Evolutionary conservation across 2,329 filamentous ascomycete genomes (phyloP).

Genomic region (Capronia epimyces): DNA sequence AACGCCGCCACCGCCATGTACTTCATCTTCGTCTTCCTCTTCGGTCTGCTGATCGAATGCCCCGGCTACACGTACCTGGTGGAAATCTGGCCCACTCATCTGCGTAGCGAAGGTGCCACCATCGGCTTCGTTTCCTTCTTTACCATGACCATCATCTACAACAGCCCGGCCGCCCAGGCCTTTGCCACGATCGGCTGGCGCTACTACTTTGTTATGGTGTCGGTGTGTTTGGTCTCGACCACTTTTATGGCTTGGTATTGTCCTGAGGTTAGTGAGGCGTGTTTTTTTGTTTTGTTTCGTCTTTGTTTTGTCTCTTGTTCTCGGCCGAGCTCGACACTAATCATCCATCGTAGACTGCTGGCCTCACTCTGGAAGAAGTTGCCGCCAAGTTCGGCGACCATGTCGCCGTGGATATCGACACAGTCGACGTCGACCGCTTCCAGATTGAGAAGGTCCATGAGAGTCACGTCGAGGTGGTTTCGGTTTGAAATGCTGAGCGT

Average conservation of each 20-base stretch:
- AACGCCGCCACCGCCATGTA: conserved; percentile 38
- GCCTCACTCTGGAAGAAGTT: conserved; percentile 34
- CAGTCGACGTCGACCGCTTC: background rate
- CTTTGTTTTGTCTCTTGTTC: no score
- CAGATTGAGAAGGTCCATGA: conserved; percentile 3
- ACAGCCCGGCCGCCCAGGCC: conserved; percentile 18
- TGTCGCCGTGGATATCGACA: conserved; percentile 27
- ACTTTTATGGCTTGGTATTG: background rate
- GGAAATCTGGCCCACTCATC: conserved; percentile 18
- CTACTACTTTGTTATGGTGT: conserved; percentile 31
- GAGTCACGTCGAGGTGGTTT: background rate
- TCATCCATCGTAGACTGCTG: conserved; percentile 26
- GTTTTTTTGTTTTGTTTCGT: background rate
- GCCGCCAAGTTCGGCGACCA: conserved; percentile 32
- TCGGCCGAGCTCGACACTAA: no score
- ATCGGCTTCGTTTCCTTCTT: conserved; percentile 11
- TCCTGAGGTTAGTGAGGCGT: conserved; percentile 3
- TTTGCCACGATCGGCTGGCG: conserved; percentile 34
- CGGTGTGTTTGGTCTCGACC: background rate
- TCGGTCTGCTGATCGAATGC: conserved; percentile 31
- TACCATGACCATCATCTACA: conserved; percentile 7
- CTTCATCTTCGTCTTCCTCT: conserved; percentile 39
- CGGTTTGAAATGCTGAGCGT: background rate
- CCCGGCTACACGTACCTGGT: conserved; percentile 13
- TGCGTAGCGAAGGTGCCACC: conserved; percentile 16